phyloP scores from a whole-genome alignment of 2,329 filamentous ascomycete genomes.

The Chrysoporthe cubensis region DNA sequence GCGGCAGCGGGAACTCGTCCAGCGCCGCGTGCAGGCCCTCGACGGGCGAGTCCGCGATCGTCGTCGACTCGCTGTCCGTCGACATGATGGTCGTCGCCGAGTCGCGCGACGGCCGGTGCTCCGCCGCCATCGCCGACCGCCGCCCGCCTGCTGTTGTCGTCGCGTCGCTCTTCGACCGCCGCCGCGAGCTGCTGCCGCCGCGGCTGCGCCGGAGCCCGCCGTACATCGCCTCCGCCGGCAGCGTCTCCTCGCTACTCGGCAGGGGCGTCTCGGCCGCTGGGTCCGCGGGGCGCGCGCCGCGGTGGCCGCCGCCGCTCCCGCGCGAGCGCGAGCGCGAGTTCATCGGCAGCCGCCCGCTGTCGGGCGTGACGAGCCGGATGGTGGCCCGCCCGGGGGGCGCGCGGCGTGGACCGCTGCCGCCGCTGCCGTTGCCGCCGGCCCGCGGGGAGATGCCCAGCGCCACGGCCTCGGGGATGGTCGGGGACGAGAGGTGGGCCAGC shows the following conservation, averaged over 20 bases:
- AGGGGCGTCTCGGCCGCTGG: conserved; percentile 30
- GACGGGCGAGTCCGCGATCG: conserved; percentile 40
- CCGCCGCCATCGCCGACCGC: not conserved
- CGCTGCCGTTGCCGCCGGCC: not conserved
- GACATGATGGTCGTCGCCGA: conserved; percentile 34
- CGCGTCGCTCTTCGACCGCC: not conserved
- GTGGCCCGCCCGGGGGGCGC: conserved; percentile 9
- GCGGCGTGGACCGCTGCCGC: not conserved
- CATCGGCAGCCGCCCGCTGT: conserved; percentile 27
- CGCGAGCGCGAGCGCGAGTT: conserved; percentile 32
- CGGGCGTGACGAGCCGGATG: conserved; percentile 25
- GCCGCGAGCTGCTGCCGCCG: conserved; percentile 21
- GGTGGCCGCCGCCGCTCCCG: conserved; percentile 38
- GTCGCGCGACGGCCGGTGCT: conserved; percentile 2
- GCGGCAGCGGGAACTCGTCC: conserved; percentile 15
- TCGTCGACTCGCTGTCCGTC: conserved; percentile 41
- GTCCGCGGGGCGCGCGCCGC: conserved; percentile 22
- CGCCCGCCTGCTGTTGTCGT: not conserved
- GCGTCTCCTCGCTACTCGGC: conserved; percentile 25
- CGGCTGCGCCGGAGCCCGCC: not conserved
- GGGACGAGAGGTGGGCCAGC: conserved; percentile 28
- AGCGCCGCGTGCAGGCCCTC: conserved; percentile 23
- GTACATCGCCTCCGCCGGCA: not conserved
- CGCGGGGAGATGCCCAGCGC: conserved; percentile 30
- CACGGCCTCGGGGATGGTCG: conserved; percentile 28